Base-by-base conservation (phyloP, 1,284 basidiomycete genomes). In the Pseudozyma thailandica region DNA sequence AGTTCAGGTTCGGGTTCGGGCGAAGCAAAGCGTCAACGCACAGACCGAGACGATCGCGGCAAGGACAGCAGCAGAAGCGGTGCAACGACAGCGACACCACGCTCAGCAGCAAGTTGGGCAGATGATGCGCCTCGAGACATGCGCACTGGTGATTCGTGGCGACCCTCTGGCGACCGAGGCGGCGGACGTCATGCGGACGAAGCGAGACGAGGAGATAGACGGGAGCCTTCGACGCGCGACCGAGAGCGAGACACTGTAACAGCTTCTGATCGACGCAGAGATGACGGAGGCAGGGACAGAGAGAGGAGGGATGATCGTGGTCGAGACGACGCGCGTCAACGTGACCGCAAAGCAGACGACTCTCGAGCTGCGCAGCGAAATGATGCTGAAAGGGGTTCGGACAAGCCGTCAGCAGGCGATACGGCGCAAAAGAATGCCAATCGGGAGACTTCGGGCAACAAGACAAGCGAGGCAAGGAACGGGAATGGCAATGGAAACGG, bases 91-190 rank as follows among this genome's bases (percentile, higher is more conserved):
- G 45, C 21, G 13, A 31, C 45, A 9, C 25, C 43, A 7, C 55
- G 47, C 26, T 18, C 45, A 20, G 38, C 41, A 16, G 35, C 53
- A 15, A 57, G 23, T 9, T 64, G 61, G 61, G 49, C 50, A 4
- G 56, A 54, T 12, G 62, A 65, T 35, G 18, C 55, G 21, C 62
- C 62, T 20, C 62, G 62, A 8, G 62, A 65, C 26, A 42, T 38
- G 27, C 26, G 52, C 13, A 43, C 28, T n/a, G 61, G 37, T 0
- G 61, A 64, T 16, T 45, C 42, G n/a, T 64, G 61, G 61, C 61
- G 61, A n/a, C 61, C 54, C 18, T 23, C 46, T 16, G 61, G 61
- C 10, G 54, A 54, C 6, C 51, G 54, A 47, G 13, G 31, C 4
- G 52, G 38, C 8, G 31, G 50, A 9, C 20, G 54, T 4, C 33